Percentiles rank a stretch among this genome's conserved stretches.
Evolutionary conservation across 2,329 filamentous ascomycete genomes (phyloP).

Genomic region (Calonectria hongkongensis): DNA sequence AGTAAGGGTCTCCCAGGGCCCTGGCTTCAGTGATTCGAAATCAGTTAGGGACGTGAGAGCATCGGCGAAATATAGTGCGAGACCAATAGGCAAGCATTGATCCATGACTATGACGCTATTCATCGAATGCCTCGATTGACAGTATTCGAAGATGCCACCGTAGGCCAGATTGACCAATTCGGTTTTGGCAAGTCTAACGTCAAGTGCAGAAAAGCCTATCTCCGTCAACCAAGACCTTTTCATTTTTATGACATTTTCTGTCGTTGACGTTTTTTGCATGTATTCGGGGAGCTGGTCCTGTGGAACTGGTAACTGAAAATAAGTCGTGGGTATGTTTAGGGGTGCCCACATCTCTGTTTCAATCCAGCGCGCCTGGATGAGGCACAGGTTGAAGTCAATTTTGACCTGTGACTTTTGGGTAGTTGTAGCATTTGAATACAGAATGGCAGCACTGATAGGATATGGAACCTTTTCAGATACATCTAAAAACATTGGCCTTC

Average conservation of each 20-base stretch:
- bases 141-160: background rate
- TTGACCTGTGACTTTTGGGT: background rate
- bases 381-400: background rate
- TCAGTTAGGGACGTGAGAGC: background rate
- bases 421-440: background rate
- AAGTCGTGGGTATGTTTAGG: background rate
- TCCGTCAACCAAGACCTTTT: background rate
- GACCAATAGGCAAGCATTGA: background rate
- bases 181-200: background rate
- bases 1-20: background rate
- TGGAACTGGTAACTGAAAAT: background rate
- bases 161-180: background rate
- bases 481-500: background rate
- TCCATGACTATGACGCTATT: background rate
- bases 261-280: background rate
- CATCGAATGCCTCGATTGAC: background rate
- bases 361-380: background rate
- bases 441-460: background rate
- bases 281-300: background rate
- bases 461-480: background rate
- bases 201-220: background rate
- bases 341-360: background rate
- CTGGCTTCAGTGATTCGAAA: background rate
- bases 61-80: background rate
- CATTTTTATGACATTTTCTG: background rate